These are phyloP conservation scores for Aspergillus conjunctus DNA, from an alignment of 495 filamentous ascomycete genomes.

Conservation along the genomic window DNA sequence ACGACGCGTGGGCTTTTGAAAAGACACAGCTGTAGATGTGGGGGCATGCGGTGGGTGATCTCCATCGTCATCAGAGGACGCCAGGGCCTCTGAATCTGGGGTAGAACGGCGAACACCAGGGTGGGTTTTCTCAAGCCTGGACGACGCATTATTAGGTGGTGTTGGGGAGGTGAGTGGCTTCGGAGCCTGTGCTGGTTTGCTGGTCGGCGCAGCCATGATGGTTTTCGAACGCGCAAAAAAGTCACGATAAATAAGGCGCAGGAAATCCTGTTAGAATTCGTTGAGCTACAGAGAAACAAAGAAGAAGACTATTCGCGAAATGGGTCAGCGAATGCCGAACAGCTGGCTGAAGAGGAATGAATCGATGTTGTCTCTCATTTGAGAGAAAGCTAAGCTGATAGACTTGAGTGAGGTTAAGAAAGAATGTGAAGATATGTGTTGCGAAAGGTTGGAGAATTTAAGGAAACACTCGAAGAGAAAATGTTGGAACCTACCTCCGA, in stretches of 20 bases:
- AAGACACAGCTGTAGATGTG: conserved; percentile 37
- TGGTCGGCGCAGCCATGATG: conserved; percentile 39
- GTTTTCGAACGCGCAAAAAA: conserved; percentile 16
- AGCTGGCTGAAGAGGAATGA: not conserved
- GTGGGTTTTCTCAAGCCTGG: conserved; percentile 73
- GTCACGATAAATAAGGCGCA: not conserved
- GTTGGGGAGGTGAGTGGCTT: conserved; percentile 33
- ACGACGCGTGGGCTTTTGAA: conserved; percentile 48
- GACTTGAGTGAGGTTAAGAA: not conserved
- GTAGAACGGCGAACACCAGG: conserved; percentile 71
- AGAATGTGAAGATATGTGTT: not conserved
- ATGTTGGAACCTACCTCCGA: not conserved
- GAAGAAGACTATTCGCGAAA: not conserved
- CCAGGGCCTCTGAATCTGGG: conserved; percentile 89
- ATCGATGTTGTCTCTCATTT: not conserved
- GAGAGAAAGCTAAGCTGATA: not conserved
- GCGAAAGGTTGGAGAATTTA: not conserved
- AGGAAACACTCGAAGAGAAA: not conserved
- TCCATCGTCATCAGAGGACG: conserved; percentile 88
- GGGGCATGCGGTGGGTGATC: conserved; percentile 49
- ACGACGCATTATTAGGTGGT: conserved; percentile 53
- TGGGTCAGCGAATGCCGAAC: conserved; percentile 1
- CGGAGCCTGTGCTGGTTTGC: conserved; percentile 26
- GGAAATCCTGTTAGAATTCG: not conserved
- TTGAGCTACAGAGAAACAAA: conserved; percentile 9